A percentile compares a stretch with the other conserved stretches of the same genome.
These are phyloP conservation scores for Aspergillus carlsbadensis DNA, from an alignment of 495 filamentous ascomycete species.

Conservation along the genomic window DNA sequence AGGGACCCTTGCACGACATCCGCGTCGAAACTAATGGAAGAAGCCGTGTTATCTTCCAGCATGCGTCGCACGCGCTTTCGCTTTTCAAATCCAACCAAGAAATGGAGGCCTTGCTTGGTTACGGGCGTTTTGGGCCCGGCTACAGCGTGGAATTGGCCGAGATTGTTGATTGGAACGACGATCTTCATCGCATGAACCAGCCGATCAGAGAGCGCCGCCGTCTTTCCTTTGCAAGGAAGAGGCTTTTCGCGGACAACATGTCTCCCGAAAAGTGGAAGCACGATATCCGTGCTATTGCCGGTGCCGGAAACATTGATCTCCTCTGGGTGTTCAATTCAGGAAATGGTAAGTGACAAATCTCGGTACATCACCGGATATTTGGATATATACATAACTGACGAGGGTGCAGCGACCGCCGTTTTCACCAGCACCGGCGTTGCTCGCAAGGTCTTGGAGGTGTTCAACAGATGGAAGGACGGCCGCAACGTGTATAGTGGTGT, in stretches of 20 bases:
- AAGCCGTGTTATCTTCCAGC: slow-evolving; percentile 29
- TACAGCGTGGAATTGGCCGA: slow-evolving; percentile 26
- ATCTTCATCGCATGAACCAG: slow-evolving; percentile 33
- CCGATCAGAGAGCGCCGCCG: slow-evolving; percentile 36
- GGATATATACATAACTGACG: not conserved
- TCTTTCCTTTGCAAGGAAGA: slow-evolving; percentile 34
- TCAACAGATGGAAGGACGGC: slow-evolving; percentile 25
- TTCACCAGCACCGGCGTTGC: slow-evolving; percentile 34
- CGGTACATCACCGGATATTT: too few relatives aligned
- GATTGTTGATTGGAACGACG: slow-evolving; percentile 32
- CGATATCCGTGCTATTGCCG: slow-evolving; percentile 30
- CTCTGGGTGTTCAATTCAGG: slow-evolving; percentile 38
- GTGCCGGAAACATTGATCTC: slow-evolving; percentile 31
- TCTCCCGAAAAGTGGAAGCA: slow-evolving; percentile 29
- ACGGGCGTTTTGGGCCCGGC: slow-evolving; percentile 29
- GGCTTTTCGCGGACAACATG: slow-evolving; percentile 30
- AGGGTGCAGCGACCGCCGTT: slow-evolving; percentile 30
- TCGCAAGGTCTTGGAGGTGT: slow-evolving; percentile 31
- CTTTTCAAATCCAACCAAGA: slow-evolving; percentile 31
- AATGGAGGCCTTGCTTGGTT: slow-evolving; percentile 21
- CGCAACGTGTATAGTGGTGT: slow-evolving; percentile 29
- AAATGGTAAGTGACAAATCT: slow-evolving; percentile 27
- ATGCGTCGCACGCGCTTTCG: slow-evolving; percentile 26
- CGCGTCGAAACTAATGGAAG: slow-evolving; percentile 23
- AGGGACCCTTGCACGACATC: slow-evolving; percentile 33